phyloP scores from a whole-genome alignment of 805 yeast genomes.

The Barnettozyma sp. region DNA sequence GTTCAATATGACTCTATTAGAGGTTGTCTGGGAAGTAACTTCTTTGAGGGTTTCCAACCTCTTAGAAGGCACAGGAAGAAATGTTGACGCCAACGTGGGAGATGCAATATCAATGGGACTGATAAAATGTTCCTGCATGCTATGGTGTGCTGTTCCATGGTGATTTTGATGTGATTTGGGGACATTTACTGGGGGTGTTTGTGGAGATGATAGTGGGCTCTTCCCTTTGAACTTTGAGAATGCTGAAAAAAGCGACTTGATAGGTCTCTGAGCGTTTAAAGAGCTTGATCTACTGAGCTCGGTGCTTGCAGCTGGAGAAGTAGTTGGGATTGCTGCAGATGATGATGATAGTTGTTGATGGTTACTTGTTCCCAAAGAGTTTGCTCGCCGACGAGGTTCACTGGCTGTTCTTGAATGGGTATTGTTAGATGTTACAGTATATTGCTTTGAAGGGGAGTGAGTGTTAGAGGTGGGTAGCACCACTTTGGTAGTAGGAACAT shows the following conservation, averaged over 20 bases:
- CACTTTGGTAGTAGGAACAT: too few species aligned
- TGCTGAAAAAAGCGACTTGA: constrained; percentile 26
- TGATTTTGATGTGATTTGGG: constrained; percentile 10
- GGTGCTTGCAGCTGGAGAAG: constrained; percentile 2
- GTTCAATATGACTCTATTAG: constrained; percentile 34
- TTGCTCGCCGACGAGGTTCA: constrained; percentile 15
- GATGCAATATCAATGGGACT: constrained; percentile 14
- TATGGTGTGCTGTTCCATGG: constrained; percentile 6
- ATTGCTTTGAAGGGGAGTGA: too few species aligned
- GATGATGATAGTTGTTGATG: not conserved
- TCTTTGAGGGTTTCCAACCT: constrained; percentile 8
- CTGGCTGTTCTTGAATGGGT: constrained; percentile 23
- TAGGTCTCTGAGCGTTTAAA: constrained; percentile 18
- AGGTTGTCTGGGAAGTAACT: not conserved
- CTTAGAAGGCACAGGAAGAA: constrained; percentile 6
- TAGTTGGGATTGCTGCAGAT: too few species aligned
- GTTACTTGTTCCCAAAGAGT: not conserved
- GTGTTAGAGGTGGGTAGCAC: too few species aligned
- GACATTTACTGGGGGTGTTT: constrained; percentile 15
- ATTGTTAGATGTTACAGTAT: constrained; percentile 19
- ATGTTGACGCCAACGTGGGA: constrained; percentile 11
- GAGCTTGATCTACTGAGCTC: constrained; percentile 18
- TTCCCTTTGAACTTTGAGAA: constrained; percentile 25
- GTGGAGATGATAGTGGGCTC: constrained; percentile 17
- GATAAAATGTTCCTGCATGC: constrained; percentile 3